Evolutionary conservation across 176 grass and related monocot species (phyloP).

Genomic region (Lolium perenne): DNA sequence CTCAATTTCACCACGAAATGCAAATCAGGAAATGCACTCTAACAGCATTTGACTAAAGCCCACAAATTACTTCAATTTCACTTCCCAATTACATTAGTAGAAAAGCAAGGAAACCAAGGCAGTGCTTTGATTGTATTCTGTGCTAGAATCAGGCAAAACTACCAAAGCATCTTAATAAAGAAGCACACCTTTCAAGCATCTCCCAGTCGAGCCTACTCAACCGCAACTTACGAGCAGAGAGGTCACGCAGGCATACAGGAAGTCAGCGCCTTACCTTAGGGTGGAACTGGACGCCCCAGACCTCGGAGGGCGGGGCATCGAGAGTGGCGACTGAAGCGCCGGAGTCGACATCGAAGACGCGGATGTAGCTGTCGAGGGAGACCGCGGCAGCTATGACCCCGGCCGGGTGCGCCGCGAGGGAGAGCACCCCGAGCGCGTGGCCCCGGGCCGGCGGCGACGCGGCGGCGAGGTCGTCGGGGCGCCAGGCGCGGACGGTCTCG

Average conservation of each 20-base stretch:
- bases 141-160: neutral
- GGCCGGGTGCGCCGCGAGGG: slow-evolving; percentile 68
- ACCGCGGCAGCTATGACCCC: slow-evolving; percentile 72
- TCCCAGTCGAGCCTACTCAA: neutral
- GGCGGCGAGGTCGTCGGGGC: slow-evolving; percentile 70
- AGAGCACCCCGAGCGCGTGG: slow-evolving; percentile 78
- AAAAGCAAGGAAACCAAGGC: neutral
- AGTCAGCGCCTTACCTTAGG: slow-evolving; percentile 62
- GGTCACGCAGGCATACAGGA: neutral
- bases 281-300: slow-evolving; percentile 93
- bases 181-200: neutral
- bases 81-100: neutral
- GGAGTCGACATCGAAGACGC: slow-evolving; percentile 84
- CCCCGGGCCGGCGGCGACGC: slow-evolving; percentile 38
- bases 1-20: neutral
- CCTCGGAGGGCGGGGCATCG: slow-evolving; percentile 80
- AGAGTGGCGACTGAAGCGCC: slow-evolving; percentile 71
- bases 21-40: neutral
- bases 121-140: neutral
- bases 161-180: neutral
- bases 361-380: slow-evolving; percentile 76
- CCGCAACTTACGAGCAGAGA: neutral
- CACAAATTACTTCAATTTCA: neutral
- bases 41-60: neutral
- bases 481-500: slow-evolving; percentile 80